Evolutionary conservation across 495 filamentous ascomycete genomes (phyloP), one percentile per base, ranked within the genome.

Genomic region (Filosporella fistucella): DNA sequence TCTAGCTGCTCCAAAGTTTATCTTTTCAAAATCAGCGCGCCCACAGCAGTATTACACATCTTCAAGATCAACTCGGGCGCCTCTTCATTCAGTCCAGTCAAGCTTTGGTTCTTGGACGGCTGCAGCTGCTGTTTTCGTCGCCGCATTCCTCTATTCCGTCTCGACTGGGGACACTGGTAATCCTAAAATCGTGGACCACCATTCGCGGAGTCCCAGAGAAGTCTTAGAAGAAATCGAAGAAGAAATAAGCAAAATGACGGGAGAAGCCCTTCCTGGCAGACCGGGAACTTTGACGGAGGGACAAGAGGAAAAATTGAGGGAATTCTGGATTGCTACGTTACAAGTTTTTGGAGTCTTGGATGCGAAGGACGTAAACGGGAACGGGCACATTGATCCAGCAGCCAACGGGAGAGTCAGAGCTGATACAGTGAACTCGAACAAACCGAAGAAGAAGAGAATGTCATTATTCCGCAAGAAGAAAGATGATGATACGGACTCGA

Each of bases 201-300:
- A 36, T 11, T 16, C 29, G 16, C 1, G 28, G 5, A 33, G n/a
- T 1, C 14, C 25, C 2, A 14, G n/a, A 21, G 37, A 47, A 5
- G 10, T 41, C n/a, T 11, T 42, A 0, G 13, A 35, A n/a, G 42
- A 47, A 7, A 40, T 48, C 8, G 26, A 51, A 33, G 34, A 29
- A 12, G 22, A 44, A 16, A 40, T 45, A 34, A 26, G 43, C 53
- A 57, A 46, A n/a, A 61, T 61, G 58, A 46, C 58, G 6, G 46
- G 33, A 43, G 54, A 55, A 45, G 29, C 30, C n/a, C 44, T 55
- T 28, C 51, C 54, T 21, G 93, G 93, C 42, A 81, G 90, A 49
- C 84, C 91, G 30, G 89, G 87, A 49, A 95, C 82, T 60, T 79
- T 98, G 41, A 96, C 93, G 16, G 63, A 78, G 6, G 91, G 95